These are phyloP conservation scores for Anthracocystis walkeri DNA, from an alignment of 1,284 basidiomycete genomes.

Conservation along the genomic window DNA sequence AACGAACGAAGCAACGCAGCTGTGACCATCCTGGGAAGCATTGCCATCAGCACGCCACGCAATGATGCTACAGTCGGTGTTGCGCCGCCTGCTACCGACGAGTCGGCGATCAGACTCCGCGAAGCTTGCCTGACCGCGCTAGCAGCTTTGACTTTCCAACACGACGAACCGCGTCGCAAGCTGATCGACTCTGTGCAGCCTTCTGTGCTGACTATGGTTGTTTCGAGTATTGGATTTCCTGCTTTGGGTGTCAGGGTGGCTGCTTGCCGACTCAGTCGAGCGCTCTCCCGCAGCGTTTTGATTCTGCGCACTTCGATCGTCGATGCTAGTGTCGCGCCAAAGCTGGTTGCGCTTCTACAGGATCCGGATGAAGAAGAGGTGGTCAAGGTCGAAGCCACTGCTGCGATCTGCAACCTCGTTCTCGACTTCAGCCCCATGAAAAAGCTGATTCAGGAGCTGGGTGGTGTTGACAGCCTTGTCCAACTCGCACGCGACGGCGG, in stretches of 20 bases:
- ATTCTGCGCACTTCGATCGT: conserved; percentile 62
- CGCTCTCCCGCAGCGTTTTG: conserved; percentile 59
- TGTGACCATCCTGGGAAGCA: conserved; percentile 19
- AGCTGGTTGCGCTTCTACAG: conserved; percentile 55
- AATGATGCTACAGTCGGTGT: conserved; percentile 28
- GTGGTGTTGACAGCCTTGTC: conserved; percentile 53
- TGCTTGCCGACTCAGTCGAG: conserved; percentile 58
- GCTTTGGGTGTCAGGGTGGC: conserved; percentile 62
- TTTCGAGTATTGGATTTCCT: conserved; percentile 47
- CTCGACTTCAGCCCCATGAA: conserved; percentile 66
- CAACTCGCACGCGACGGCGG: conserved; percentile 34
- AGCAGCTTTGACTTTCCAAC: conserved; percentile 55
- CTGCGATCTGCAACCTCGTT: conserved; percentile 63
- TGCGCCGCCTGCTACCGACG: conserved; percentile 44
- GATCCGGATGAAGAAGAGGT: conserved; percentile 46
- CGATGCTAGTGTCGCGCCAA: conserved; percentile 61
- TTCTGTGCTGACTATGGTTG: conserved; percentile 51
- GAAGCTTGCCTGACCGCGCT: conserved; percentile 60
- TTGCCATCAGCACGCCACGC: conserved; percentile 15
- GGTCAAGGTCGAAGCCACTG: conserved; percentile 59
- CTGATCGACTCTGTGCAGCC: conserved; percentile 56
- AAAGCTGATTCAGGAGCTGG: conserved; percentile 51
- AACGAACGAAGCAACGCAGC: conserved; percentile 13
- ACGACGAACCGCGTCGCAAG: conserved; percentile 57
- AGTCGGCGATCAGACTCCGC: conserved; percentile 52